Percentiles rank a stretch among this genome's conserved stretches.
phyloP scores from a whole-genome alignment of 176 grass and related monocot genomes.

The Typha latifolia region DNA sequence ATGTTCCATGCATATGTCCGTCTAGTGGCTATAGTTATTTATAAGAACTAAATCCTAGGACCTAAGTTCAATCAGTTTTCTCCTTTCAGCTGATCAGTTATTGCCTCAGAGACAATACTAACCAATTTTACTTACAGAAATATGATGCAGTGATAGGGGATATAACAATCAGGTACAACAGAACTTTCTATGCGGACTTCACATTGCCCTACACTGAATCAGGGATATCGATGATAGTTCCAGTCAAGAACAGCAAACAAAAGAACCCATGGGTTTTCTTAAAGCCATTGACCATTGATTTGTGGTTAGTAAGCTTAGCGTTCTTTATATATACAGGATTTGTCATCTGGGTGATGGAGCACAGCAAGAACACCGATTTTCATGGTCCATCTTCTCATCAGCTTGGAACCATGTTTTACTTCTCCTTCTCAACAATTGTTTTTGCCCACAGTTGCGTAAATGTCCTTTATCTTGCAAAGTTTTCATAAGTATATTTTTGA shows the following conservation, averaged over 20 bases:
- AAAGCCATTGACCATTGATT: conserved; percentile 6
- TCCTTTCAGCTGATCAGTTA: not conserved
- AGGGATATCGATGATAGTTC: conserved; percentile 14
- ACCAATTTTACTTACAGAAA: not conserved
- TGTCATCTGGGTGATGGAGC: conserved; percentile 39
- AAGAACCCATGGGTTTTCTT: conserved; percentile 17
- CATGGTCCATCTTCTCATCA: conserved; percentile 25
- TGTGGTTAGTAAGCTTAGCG: conserved; percentile 39
- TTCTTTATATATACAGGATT: conserved; percentile 43
- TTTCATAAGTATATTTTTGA: conserved; percentile 4
- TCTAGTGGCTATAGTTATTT: too few relatives aligned
- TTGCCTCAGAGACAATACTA: not conserved
- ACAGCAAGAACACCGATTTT: conserved; percentile 23
- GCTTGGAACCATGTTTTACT: conserved; percentile 24
- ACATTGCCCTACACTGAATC: conserved; percentile 14
- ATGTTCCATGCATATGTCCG: too few relatives aligned
- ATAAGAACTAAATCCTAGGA: too few relatives aligned
- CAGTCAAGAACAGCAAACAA: not conserved
- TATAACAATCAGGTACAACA: conserved; percentile 10
- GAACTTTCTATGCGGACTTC: conserved; percentile 2
- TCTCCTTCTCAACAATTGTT: conserved; percentile 13
- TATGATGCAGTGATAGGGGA: conserved; percentile 8
- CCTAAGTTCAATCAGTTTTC: too few relatives aligned
- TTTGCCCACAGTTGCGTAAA: conserved; percentile 38
- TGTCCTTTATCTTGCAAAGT: not conserved